Conservation (phyloP, 2,329 filamentous ascomycete species). For the Penicillium sp. region DNA sequence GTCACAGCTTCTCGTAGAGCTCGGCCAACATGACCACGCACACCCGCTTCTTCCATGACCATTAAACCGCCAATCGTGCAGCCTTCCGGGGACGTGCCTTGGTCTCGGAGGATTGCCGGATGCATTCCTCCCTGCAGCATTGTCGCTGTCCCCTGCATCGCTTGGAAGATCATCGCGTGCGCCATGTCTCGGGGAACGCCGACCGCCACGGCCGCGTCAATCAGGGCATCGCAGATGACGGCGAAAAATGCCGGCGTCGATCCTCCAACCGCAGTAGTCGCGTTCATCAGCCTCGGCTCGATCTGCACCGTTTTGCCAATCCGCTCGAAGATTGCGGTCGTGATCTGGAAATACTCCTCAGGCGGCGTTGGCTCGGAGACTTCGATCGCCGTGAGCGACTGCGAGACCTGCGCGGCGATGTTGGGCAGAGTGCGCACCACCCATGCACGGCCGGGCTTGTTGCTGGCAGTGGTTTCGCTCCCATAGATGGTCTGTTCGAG, state of each 20-base stretch:
- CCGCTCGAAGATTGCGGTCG: constrained; percentile 52
- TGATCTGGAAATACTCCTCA: constrained; percentile 35
- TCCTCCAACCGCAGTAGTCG: constrained; percentile 57
- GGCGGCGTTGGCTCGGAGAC: constrained; percentile 46
- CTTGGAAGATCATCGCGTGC: constrained; percentile 61
- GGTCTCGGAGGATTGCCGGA: constrained; percentile 58
- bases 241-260: constrained; percentile 62
- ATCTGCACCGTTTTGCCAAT: constrained; percentile 51
- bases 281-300: constrained; percentile 55
- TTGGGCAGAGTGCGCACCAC: constrained; percentile 47
- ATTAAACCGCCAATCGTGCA: constrained; percentile 62
- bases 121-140: constrained; percentile 59
- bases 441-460: constrained; percentile 23
- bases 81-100: constrained; percentile 60
- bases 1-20: constrained; percentile 61
- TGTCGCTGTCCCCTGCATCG: constrained; percentile 58
- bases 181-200: constrained; percentile 59
- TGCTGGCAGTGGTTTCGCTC: constrained; percentile 14
- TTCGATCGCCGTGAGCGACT: constrained; percentile 52
- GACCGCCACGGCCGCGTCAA: constrained; percentile 62
- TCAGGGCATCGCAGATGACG: constrained; percentile 58
- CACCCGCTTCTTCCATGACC: constrained; percentile 57
- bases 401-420: constrained; percentile 44
- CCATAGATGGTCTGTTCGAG: constrained; percentile 41
- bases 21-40: constrained; percentile 54